Conservation (phyloP, 192 early-diverging fungal species). For the Backusella tuberculispora region DNA sequence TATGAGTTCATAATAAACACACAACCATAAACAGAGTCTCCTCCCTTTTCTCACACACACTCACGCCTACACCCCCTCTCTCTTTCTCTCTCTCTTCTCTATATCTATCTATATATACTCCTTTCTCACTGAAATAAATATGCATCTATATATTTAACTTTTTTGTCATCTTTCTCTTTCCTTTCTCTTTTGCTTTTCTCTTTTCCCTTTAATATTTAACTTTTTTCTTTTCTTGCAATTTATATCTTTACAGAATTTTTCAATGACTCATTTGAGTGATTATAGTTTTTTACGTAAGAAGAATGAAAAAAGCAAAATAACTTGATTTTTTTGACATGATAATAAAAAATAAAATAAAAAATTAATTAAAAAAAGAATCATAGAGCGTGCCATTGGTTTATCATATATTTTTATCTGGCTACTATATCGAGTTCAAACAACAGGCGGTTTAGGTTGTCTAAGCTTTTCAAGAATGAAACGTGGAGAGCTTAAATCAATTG, state of each 20-base stretch:
- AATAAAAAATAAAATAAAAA: not conserved
- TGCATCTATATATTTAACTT: not conserved
- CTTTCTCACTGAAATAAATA: not conserved
- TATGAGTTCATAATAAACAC: not conserved
- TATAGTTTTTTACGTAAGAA: slow-evolving; percentile 44
- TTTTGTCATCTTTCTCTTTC: not conserved
- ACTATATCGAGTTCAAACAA: slow-evolving; percentile 29
- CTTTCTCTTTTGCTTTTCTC: not conserved
- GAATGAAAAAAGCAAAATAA: not conserved
- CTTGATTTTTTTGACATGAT: not conserved
- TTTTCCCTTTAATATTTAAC: not conserved
- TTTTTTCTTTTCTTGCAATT: not conserved
- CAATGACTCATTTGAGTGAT: slow-evolving; percentile 44
- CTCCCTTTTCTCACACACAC: not conserved
- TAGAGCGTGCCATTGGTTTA: slow-evolving; percentile 37
- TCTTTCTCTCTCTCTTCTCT: not conserved
- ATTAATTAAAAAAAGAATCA: not conserved
- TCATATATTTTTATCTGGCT: slow-evolving; percentile 38
- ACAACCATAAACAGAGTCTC: not conserved
- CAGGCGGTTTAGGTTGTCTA: slow-evolving; percentile 40
- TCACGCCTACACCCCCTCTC: not conserved
- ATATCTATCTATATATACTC: not conserved
- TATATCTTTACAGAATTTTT: not conserved
- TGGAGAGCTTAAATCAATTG: slow-evolving; percentile 40
- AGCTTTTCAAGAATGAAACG: slow-evolving; percentile 17